Percentiles rank a stretch among this genome's conserved stretches.
Conservation (phyloP, 2,329 filamentous ascomycete genomes). For the Harringtonia lauricola region DNA sequence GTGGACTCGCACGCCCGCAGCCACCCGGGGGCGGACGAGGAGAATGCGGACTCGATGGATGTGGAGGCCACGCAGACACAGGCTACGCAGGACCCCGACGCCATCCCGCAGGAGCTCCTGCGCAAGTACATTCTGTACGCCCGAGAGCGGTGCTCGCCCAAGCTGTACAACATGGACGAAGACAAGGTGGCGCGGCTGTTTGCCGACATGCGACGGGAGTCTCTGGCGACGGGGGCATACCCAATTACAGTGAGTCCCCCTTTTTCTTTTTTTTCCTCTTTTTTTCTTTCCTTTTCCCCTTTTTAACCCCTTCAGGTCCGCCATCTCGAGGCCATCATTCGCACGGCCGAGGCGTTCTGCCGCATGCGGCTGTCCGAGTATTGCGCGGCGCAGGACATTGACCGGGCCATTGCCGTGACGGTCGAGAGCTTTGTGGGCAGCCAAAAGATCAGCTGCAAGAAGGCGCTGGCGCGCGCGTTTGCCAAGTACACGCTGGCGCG, state of each 20-base stretch:
- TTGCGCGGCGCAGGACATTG: constrained; percentile 80
- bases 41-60: constrained; percentile 45
- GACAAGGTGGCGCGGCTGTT: constrained; percentile 93
- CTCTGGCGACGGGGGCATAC: constrained; percentile 86
- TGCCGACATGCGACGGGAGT: constrained; percentile 91
- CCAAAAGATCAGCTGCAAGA: constrained; percentile 97
- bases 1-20: constrained; percentile 89
- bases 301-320: constrained; percentile 56
- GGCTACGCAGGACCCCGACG: constrained; percentile 24
- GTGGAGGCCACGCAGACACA: constrained; percentile 40
- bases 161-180: constrained; percentile 94
- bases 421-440: constrained; percentile 93
- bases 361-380: constrained; percentile 98
- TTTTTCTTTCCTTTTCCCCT: not conserved
- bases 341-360: constrained; percentile 87
- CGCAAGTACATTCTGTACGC: constrained; percentile 97
- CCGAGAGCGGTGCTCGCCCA: constrained; percentile 77
- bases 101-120: constrained; percentile 82
- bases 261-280: not conserved
- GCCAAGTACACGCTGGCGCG: constrained; percentile 73
- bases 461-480: constrained; percentile 85
- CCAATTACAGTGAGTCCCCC: constrained; percentile 75
- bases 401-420: constrained; percentile 92
- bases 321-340: constrained; percentile 95
- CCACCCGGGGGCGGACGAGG: constrained; percentile 42